Evolutionary conservation across 441 rosid species (phyloP).

Genomic region (Populus tomentosa): DNA sequence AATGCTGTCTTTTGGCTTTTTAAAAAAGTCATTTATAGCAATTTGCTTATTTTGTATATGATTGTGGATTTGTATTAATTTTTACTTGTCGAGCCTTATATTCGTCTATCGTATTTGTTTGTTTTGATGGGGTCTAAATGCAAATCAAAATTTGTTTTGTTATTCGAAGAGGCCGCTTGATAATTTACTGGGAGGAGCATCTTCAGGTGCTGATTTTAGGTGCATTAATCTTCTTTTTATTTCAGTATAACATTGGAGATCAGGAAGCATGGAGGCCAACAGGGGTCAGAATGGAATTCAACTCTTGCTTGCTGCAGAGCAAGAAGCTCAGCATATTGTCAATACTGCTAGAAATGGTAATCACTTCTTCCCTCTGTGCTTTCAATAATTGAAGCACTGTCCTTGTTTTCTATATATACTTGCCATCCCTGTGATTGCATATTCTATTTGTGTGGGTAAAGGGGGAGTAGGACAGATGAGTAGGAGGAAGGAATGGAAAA

Average conservation of each 20-base stretch:
- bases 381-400: background rate
- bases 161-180: background rate
- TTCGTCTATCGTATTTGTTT: no score
- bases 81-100: background rate
- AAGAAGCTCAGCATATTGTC: conserved; percentile 91
- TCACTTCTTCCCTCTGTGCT: background rate
- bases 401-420: background rate
- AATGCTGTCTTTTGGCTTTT: background rate
- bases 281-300: conserved; percentile 88
- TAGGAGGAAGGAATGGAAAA: background rate
- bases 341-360: conserved; percentile 65
- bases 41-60: background rate
- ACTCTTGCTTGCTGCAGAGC: conserved; percentile 82
- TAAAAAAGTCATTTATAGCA: background rate
- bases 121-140: background rate
- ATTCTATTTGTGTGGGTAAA: background rate
- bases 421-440: background rate
- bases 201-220: background rate
- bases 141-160: background rate
- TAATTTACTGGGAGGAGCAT: background rate
- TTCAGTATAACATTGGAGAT: conserved; percentile 10
- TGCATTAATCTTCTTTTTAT: background rate
- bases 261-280: conserved; percentile 50
- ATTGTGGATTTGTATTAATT: background rate
- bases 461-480: background rate